Evolutionary conservation across 2,329 filamentous ascomycete species (phyloP), one percentile per base, ranked within the genome.

Genomic region (Thelonectria blattea): DNA sequence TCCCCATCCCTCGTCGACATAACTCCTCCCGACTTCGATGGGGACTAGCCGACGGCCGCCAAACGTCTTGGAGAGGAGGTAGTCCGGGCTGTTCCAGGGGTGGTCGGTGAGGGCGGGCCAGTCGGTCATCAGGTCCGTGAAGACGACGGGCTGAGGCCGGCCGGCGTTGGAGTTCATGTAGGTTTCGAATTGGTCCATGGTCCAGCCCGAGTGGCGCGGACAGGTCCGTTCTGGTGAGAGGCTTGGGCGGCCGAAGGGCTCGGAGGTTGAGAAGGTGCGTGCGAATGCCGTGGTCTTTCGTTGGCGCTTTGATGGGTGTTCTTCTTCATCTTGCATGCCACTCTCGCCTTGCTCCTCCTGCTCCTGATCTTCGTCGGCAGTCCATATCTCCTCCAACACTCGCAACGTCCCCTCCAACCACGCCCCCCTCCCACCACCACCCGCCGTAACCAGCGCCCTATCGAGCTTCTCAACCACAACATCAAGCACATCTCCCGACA

Each of bases 1-100:
- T 0, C 88, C 88, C 93, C 94, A 97, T 20, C 83, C 89, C 18
- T 86, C 84, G 64, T 97, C 92, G 1, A 92, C 93, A 72, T 98
- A 99, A 71, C 90, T 95, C 48, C 91, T 82, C 0, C 95, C 94
- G 2, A 95, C 76, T 74, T 98, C 93, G 3, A 97, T 85, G 0
- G 94, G 94, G 0, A 98, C 91, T 0, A 97, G 83, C 11, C 95
- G 84, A 32, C 88, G 81, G 0, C 95, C 95, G 3, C 81, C 84
- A 37, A 97, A 86, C 0, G 93, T 97, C 56, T 81, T 83, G 11
- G 85, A 81, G 11, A 92, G 80, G 58, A 97, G 86, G 74, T 97
- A 97, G 0, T 80, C 78, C 0, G 88, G 88, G n/a, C 82, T 85
- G 9, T 79, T 81, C 95, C 95, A 99, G 0, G 87, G 85, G 1